A percentile compares a stretch with the other conserved stretches of the same genome.
Evolutionary conservation across 805 yeast genomes (phyloP).

Genomic region (Helenozyma baotianmanensis): DNA sequence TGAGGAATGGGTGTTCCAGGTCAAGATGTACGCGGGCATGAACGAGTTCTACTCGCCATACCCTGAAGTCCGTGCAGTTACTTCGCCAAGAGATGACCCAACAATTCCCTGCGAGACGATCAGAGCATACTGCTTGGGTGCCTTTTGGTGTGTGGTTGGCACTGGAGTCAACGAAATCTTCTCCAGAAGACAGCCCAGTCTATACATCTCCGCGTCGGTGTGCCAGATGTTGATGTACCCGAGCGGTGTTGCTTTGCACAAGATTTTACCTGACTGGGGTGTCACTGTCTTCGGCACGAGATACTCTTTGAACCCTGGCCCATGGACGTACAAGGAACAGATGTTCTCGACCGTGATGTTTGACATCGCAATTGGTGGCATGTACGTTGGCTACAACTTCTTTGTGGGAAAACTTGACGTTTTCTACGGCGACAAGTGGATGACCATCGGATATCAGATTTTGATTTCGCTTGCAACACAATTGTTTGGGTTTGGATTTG

Average conservation of each 20-base stretch:
- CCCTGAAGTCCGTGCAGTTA: too few species aligned
- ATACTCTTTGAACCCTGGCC: constrained; percentile 3
- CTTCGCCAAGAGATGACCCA: not conserved
- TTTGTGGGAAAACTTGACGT: not conserved
- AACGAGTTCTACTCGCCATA: too few species aligned
- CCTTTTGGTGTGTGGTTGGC: not conserved
- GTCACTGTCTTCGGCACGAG: not conserved
- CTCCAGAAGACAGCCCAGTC: not conserved
- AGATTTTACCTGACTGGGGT: not conserved
- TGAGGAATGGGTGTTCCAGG: not conserved
- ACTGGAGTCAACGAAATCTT: not conserved
- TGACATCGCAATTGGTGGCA: not conserved
- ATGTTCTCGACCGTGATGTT: constrained; percentile 4
- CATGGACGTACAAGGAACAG: constrained; percentile 6
- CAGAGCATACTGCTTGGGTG: not conserved
- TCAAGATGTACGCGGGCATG: not conserved
- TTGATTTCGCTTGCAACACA: not conserved
- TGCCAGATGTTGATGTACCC: not conserved
- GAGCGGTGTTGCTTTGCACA: not conserved
- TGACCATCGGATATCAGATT: not conserved
- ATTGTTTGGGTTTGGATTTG: not conserved
- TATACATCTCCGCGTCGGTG: not conserved
- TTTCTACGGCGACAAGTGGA: not conserved
- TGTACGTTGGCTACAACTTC: too few species aligned
- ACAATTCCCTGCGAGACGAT: not conserved